These are phyloP conservation scores for Xylariales sp. DNA, from an alignment of 2,329 filamentous ascomycete species.

Conservation along the genomic window DNA sequence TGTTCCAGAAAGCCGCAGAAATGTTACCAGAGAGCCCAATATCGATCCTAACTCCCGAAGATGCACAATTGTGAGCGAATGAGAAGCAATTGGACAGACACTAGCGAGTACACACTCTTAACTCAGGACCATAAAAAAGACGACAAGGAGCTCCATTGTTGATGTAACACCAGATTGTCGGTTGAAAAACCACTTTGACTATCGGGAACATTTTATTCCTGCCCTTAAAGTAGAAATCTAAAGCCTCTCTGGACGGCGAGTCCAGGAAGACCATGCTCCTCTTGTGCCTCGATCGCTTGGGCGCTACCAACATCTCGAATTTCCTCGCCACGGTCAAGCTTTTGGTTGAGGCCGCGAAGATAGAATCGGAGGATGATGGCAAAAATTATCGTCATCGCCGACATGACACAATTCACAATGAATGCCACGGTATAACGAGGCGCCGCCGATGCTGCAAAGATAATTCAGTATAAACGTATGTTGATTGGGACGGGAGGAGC, in stretches of 20 bases:
- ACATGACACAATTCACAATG: constrained; percentile 5
- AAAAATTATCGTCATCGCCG: constrained; percentile 3
- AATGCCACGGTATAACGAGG: constrained; percentile 4
- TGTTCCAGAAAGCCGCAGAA: no score
- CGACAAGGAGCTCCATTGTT: no score
- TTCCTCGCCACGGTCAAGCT: not conserved
- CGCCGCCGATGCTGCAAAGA: constrained; percentile 2
- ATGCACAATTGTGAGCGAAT: no score
- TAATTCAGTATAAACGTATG: not conserved
- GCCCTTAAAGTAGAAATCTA: constrained; percentile 2
- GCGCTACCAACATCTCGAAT: not conserved
- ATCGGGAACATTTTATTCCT: no score
- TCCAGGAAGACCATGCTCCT: constrained; percentile 5
- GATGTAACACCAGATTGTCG: no score
- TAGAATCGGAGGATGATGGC: constrained; percentile 3
- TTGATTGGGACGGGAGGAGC: not conserved
- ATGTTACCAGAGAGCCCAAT: no score
- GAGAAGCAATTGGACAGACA: no score
- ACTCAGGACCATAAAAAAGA: no score
- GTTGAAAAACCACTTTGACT: no score
- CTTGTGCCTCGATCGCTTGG: not conserved
- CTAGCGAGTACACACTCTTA: no score
- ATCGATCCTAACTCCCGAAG: no score
- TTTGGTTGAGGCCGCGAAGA: not conserved
- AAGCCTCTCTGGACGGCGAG: constrained; percentile 1